Percentiles rank a stretch among this genome's conserved stretches.
These are phyloP conservation scores for Cordyceps tenuipes DNA, from an alignment of 2,329 filamentous ascomycete species.

Conservation along the genomic window DNA sequence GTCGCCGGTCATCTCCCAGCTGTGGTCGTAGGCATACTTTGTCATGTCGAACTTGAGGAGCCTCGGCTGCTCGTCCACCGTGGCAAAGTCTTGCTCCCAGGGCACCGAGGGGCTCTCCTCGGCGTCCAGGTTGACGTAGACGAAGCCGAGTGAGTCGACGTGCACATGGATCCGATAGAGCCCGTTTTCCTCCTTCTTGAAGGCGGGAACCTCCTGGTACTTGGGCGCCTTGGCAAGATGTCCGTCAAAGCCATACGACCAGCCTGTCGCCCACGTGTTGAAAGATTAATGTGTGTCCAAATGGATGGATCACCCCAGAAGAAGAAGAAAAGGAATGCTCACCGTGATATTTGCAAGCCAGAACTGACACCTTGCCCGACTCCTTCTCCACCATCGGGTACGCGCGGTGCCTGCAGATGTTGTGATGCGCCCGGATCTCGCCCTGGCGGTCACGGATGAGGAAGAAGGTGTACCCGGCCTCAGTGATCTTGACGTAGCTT, in stretches of 20 bases:
- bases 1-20: slow-evolving; percentile 26
- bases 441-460: slow-evolving; percentile 17
- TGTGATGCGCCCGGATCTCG: slow-evolving; percentile 16
- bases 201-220: slow-evolving; percentile 30
- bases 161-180: slow-evolving; percentile 39
- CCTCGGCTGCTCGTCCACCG: slow-evolving; percentile 18
- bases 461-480: slow-evolving; percentile 18
- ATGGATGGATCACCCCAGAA: background rate
- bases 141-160: slow-evolving; percentile 36
- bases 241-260: slow-evolving; percentile 36
- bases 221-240: slow-evolving; percentile 36
- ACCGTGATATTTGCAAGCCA: slow-evolving; percentile 15
- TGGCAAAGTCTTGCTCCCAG: slow-evolving; percentile 35
- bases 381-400: slow-evolving; percentile 16
- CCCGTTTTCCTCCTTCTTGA: slow-evolving; percentile 33
- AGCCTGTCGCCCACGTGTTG: slow-evolving; percentile 20
- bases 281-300: background rate
- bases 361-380: slow-evolving; percentile 13
- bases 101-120: slow-evolving; percentile 26
- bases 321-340: background rate
- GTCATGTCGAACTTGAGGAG: slow-evolving; percentile 19
- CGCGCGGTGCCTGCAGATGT: slow-evolving; percentile 17
- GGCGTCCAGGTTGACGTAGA: slow-evolving; percentile 43
- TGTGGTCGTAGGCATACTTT: slow-evolving; percentile 22
- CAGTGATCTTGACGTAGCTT: slow-evolving; percentile 15